phyloP scores from a whole-genome alignment of 306 rosid genomes.

The Dicorynia guianensis region DNA sequence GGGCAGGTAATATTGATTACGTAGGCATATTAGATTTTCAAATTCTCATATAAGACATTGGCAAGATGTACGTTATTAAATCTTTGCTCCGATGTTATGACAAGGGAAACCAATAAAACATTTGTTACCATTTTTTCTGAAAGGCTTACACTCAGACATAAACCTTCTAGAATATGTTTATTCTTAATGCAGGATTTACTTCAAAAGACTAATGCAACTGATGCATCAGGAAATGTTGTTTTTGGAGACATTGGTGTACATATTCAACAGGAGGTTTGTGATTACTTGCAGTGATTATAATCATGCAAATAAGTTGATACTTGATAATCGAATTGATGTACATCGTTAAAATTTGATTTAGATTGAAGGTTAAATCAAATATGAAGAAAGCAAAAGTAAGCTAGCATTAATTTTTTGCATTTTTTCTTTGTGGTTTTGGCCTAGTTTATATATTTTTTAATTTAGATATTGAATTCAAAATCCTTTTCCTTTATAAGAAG shows the following conservation, averaged over 20 bases:
- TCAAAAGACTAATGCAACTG: constrained; percentile 86
- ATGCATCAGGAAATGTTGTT: constrained; percentile 92
- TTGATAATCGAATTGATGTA: constrained; percentile 22
- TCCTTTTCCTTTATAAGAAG: constrained; percentile 2
- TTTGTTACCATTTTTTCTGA: background rate
- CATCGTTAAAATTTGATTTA: constrained; percentile 20
- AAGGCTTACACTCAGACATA: background rate
- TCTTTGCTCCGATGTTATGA: constrained; percentile 2
- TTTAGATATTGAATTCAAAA: background rate
- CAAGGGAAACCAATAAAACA: background rate
- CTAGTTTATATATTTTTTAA: background rate
- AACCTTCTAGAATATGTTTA: constrained; percentile 22
- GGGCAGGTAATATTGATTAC: constrained; percentile 75
- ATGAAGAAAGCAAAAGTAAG: constrained; percentile 6
- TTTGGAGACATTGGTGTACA: constrained; percentile 89
- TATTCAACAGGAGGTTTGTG: constrained; percentile 96
- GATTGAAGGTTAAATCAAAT: background rate
- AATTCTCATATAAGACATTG: background rate
- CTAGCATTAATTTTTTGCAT: too few relatives aligned
- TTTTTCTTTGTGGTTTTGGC: constrained; percentile 31
- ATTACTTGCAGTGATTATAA: constrained; percentile 23
- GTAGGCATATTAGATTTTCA: background rate
- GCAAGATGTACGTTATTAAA: background rate
- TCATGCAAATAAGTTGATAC: constrained; percentile 8
- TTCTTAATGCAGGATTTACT: constrained; percentile 73